phyloP scores from a whole-genome alignment of 371 early-diverging fungal genomes.

The Rhizopus delemar region DNA sequence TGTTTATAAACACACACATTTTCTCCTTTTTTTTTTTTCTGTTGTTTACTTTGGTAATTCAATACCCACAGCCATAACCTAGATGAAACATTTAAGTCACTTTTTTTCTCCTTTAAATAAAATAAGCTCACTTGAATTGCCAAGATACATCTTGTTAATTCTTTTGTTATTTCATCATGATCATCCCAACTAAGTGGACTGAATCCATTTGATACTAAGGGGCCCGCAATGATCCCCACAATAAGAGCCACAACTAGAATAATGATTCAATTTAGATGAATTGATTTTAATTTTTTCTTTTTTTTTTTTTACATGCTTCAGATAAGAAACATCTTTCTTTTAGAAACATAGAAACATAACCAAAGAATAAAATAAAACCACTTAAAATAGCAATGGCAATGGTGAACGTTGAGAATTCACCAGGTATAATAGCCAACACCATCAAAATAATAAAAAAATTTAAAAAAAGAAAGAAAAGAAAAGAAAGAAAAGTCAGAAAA shows the following conservation, averaged over 20 bases:
- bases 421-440: conserved; percentile 39
- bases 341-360: conserved; percentile 86
- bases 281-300: neutral
- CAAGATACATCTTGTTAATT: conserved; percentile 77
- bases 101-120: neutral
- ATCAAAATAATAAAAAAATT: neutral
- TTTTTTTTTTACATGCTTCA: conserved; percentile 69
- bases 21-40: conserved; percentile 9
- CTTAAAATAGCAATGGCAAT: conserved; percentile 66
- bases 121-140: conserved; percentile 67
- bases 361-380: conserved; percentile 84
- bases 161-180: conserved; percentile 58
- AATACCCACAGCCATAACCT: conserved; percentile 88
- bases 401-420: conserved; percentile 53
- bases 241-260: conserved; percentile 76
- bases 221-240: conserved; percentile 89
- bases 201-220: conserved; percentile 63
- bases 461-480: conserved; percentile 1
- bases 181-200: conserved; percentile 59
- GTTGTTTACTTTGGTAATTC: conserved; percentile 69
- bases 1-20: neutral
- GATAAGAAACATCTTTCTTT: conserved; percentile 91
- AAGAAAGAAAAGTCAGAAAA: neutral
- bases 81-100: conserved; percentile 12
- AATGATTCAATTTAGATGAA: neutral